Conservation (phyloP, 345 rosid genomes). For the Firmiana major region DNA sequence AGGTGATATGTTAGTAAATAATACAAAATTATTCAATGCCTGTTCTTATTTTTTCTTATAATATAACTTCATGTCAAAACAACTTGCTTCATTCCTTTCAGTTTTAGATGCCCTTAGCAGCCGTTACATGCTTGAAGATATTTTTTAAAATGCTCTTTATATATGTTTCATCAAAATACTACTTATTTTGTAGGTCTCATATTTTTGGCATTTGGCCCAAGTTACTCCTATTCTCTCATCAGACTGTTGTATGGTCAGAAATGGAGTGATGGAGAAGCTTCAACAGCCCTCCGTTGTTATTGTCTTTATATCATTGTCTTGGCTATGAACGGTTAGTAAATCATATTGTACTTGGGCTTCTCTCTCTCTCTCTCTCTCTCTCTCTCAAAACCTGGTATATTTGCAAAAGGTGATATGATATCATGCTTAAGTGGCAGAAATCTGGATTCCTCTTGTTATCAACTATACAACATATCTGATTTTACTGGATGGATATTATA, state of each 20-base stretch:
- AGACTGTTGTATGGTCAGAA: constrained; percentile 79
- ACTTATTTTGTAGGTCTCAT: constrained; percentile 50
- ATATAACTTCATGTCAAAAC: neutral
- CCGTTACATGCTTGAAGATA: constrained; percentile 1
- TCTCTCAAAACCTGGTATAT: neutral
- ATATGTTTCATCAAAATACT: constrained; percentile 9
- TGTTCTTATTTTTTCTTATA: neutral
- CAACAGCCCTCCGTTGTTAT: constrained; percentile 71
- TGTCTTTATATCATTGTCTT: constrained; percentile 74
- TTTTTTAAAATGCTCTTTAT: neutral
- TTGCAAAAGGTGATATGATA: neutral
- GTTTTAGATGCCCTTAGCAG: neutral
- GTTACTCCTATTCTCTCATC: constrained; percentile 88
- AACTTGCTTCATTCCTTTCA: neutral
- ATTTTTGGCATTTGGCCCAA: constrained; percentile 93
- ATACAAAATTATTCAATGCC: neutral
- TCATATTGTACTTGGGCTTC: neutral
- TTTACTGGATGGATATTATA: neutral
- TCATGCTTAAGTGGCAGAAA: neutral
- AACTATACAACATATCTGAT: neutral
- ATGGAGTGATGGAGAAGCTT: constrained; percentile 99
- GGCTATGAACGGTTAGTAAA: constrained; percentile 73
- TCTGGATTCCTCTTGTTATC: neutral
- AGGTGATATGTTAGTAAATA: neutral
- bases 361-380: neutral